phyloP scores from a whole-genome alignment of 352 stramenopile species.

The Phytophthora multivora region DNA sequence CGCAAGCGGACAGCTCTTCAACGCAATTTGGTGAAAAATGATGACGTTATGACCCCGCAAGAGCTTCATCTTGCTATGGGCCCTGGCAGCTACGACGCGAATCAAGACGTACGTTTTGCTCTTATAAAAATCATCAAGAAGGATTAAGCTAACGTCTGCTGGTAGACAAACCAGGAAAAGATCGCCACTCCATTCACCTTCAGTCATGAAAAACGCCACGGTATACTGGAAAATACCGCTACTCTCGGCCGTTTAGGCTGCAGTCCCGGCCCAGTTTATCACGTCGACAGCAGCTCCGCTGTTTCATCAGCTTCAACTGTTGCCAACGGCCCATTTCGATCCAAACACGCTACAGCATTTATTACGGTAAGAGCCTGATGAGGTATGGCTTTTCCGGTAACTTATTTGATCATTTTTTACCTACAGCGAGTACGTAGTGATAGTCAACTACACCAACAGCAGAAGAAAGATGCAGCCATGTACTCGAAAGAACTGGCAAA shows the following conservation, averaged over 20 bases:
- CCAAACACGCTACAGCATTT: conserved; percentile 42
- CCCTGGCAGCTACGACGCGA: conserved; percentile 59
- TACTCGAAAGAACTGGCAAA: conserved; percentile 62
- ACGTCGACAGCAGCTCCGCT: conserved; percentile 19
- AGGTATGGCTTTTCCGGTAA: neutral
- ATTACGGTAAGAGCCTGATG: conserved; percentile 22
- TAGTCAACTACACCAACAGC: conserved; percentile 34
- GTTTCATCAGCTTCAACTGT: conserved; percentile 17
- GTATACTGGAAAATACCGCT: conserved; percentile 47
- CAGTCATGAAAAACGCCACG: conserved; percentile 43
- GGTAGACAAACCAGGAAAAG: conserved; percentile 50
- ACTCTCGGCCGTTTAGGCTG: conserved; percentile 20
- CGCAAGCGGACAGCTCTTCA: conserved; percentile 17
- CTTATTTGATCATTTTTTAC: neutral
- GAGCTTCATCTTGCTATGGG: conserved; percentile 46
- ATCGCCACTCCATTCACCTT: conserved; percentile 59
- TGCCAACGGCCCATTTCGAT: conserved; percentile 27
- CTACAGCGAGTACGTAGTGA: conserved; percentile 44
- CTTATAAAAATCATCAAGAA: neutral
- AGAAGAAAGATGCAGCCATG: conserved; percentile 25
- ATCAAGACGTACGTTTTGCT: conserved; percentile 41
- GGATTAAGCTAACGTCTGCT: conserved; percentile 3
- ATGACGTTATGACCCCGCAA: conserved; percentile 18
- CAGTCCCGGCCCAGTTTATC: conserved; percentile 32
- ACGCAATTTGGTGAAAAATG: conserved; percentile 10